phyloP scores from a whole-genome alignment of 306 rosid species.

The Carpinus viminea region DNA sequence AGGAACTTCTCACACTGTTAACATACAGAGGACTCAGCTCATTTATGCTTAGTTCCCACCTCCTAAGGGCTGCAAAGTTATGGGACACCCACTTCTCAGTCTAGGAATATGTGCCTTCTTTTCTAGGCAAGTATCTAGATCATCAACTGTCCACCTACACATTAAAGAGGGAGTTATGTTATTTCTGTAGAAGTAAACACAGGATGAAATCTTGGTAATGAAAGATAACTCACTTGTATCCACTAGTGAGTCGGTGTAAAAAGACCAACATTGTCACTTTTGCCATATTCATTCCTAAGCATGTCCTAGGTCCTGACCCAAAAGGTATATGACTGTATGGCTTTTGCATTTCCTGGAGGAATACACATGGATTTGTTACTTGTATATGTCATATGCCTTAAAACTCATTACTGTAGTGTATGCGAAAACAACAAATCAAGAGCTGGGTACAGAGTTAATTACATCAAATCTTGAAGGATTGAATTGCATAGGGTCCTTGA shows the following conservation, averaged over 20 bases:
- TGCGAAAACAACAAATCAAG: background rate
- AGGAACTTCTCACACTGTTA: slow-evolving; percentile 19
- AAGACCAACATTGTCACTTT: slow-evolving; percentile 66
- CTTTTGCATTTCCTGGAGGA: slow-evolving; percentile 61
- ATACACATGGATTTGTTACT: background rate
- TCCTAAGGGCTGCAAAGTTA: slow-evolving; percentile 60
- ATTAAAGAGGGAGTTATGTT: background rate
- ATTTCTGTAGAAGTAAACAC: background rate
- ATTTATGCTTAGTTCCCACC: slow-evolving; percentile 17
- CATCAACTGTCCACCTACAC: slow-evolving; percentile 67
- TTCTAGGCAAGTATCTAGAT: slow-evolving; percentile 62
- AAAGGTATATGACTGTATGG: slow-evolving; percentile 68
- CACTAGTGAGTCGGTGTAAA: slow-evolving; percentile 55
- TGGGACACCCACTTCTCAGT: slow-evolving; percentile 61
- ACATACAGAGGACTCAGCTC: background rate
- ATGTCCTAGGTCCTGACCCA: slow-evolving; percentile 76
- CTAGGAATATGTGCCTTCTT: slow-evolving; percentile 74
- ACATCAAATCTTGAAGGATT: slow-evolving; percentile 81
- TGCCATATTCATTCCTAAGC: slow-evolving; percentile 75
- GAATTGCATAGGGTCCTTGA: slow-evolving; percentile 58
- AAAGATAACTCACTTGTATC: slow-evolving; percentile 55
- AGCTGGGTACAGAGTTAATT: slow-evolving; percentile 12
- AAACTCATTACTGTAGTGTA: background rate
- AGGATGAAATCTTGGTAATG: slow-evolving; percentile 7
- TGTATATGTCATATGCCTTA: no score